Evolutionary conservation across 371 early-diverging fungal species (phyloP), one percentile per base, ranked within the genome.

Genomic region (Sporodiniella umbellata): DNA sequence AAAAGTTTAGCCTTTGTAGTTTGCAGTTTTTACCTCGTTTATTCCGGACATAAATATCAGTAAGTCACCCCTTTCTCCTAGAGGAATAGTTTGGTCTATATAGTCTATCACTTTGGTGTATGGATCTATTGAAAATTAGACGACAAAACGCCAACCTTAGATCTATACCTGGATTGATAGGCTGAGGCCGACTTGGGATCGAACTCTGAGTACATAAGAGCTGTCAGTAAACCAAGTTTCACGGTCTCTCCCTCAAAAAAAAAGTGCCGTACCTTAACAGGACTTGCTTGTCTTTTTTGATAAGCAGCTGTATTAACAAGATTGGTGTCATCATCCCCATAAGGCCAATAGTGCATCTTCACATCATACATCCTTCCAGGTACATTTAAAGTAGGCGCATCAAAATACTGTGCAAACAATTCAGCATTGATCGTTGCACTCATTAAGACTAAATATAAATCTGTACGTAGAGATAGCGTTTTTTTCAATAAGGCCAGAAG

Each of bases 361-460:
- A 81, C 82, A 39, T 68, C 55, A 39, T 73, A 79, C 74, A 76
- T 68, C 31, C 68, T 67, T 7, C 80, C 82, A 24, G 79, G 79
- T 6, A 72, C 66, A 21, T 65, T 59, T 3, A 78, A 44, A 8
- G 78, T 61, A 8, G 75, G 68, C 14, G 68, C 78, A 42, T 81
- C 77, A 64, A 83, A 85, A 43, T 85, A 83, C 5, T 72, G 69
- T 5, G 83, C 76, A 55, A 85, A 85, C 11, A 82, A 51, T 43
- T 82, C 83, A 22, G 81, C 79, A 64, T 87, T 81, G 51, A 87
- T 77, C 0, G 92, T 90, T 45, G 93, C 93, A 67, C 87, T 87
- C 92, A 91, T 93, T 48, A 93, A 60, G 8, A 90, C 73, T 3
- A 84, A 64, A 42, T 78, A 54, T 0, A 82, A 33, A 44, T 80